Evolutionary conservation across 257 asterid species (phyloP).

Genomic region (Coffea canephora): DNA sequence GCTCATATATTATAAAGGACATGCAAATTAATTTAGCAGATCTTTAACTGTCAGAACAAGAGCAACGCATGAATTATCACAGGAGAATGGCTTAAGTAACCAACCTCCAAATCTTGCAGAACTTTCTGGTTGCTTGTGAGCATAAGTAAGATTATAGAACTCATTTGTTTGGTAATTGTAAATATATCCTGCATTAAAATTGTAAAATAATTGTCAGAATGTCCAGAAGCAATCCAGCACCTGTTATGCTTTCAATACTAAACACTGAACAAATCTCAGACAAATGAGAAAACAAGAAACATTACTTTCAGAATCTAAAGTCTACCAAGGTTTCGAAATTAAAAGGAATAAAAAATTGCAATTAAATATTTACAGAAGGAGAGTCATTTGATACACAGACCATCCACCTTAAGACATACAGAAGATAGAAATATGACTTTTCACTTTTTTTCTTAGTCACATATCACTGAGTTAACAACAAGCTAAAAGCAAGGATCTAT

Average conservation of each 20-base stretch:
- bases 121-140: conserved; percentile 93
- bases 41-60: neutral
- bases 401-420: neutral
- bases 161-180: conserved; percentile 94
- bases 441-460: neutral
- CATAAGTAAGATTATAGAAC: conserved; percentile 91
- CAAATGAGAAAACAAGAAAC: neutral
- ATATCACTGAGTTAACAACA: neutral
- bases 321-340: neutral
- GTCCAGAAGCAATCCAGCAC: neutral
- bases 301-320: neutral
- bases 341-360: conserved; percentile 1
- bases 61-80: neutral
- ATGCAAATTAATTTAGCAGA: neutral
- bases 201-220: neutral
- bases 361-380: neutral
- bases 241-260: neutral
- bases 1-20: neutral
- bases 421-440: neutral
- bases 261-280: neutral
- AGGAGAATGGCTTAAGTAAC: conserved; percentile 6
- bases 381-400: neutral
- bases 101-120: conserved; percentile 91
- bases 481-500: neutral
- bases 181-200: conserved; percentile 70